Evolutionary conservation across 352 stramenopile genomes (phyloP).

Genomic region (Blastocystis sp.): DNA sequence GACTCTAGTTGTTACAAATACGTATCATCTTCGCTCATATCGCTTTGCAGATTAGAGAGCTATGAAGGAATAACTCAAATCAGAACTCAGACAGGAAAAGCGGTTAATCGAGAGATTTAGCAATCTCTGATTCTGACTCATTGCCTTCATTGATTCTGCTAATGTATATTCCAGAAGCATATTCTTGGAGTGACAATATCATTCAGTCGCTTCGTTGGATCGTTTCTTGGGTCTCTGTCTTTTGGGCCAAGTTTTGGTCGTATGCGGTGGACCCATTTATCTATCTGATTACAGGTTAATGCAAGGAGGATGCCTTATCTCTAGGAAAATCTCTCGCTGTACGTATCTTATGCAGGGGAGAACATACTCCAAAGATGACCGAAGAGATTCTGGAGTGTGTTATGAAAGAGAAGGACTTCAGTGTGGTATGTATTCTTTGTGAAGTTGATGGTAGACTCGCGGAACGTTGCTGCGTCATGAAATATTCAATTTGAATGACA

Average conservation of each 20-base stretch:
- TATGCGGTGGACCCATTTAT: neutral
- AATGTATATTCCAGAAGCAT: neutral
- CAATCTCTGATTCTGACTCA: neutral
- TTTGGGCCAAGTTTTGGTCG: neutral
- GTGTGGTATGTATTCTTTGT: neutral
- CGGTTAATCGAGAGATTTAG: neutral
- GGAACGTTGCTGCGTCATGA: neutral
- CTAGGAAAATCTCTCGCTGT: neutral
- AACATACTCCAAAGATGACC: constrained; percentile 36
- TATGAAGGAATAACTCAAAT: neutral
- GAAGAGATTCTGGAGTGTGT: neutral
- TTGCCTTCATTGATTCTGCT: neutral
- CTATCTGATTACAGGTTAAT: neutral
- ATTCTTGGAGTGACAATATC: constrained; percentile 54
- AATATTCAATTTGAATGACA: neutral
- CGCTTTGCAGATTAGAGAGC: neutral
- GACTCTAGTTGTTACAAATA: neutral
- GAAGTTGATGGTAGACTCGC: neutral
- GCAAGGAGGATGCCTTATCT: too few species aligned
- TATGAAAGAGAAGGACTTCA: neutral
- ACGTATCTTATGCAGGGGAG: neutral
- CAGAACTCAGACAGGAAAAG: neutral
- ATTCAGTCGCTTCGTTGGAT: constrained; percentile 44
- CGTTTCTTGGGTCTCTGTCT: neutral
- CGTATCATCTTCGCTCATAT: constrained; percentile 25